Evolutionary conservation across 2,329 filamentous ascomycete species (phyloP).

Genomic region (Neonectria neomacrospora): DNA sequence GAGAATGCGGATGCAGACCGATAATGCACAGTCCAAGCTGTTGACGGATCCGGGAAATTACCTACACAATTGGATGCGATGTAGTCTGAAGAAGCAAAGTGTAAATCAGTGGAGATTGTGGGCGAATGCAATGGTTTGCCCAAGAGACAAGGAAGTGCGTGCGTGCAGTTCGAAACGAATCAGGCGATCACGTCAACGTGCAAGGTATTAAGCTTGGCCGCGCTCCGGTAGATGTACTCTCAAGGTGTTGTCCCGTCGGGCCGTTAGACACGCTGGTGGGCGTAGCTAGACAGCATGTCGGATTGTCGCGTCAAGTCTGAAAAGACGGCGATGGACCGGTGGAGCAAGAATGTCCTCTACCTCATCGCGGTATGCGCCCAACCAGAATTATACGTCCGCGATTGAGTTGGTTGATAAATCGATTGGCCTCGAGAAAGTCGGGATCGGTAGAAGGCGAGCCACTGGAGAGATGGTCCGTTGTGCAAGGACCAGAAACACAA

Average conservation of each 20-base stretch:
- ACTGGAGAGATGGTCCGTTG: slow-evolving; percentile 4
- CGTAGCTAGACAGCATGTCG: slow-evolving; percentile 16
- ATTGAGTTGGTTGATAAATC: background rate
- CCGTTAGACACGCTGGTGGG: slow-evolving; percentile 10
- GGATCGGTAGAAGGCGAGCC: background rate
- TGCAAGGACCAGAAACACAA: slow-evolving; percentile 6
- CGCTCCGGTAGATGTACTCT: background rate
- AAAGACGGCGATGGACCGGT: background rate
- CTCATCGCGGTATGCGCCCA: slow-evolving; percentile 10
- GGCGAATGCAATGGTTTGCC: background rate
- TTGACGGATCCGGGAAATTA: background rate
- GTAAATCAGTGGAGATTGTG: slow-evolving; percentile 6
- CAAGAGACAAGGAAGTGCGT: background rate
- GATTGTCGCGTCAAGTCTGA: background rate
- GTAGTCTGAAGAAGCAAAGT: slow-evolving; percentile 1
- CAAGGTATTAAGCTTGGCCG: background rate
- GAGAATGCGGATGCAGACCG: background rate
- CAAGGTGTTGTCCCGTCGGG: background rate
- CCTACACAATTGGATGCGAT: background rate
- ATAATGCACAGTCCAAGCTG: slow-evolving; percentile 14
- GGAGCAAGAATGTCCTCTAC: slow-evolving; percentile 9
- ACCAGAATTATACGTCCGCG: background rate
- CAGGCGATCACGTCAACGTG: slow-evolving; percentile 8
- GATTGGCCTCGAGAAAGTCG: background rate
- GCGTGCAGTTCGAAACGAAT: background rate